Evolutionary conservation across 768 basidiomycete genomes (phyloP).

Genomic region (Tylopilus sp.): DNA sequence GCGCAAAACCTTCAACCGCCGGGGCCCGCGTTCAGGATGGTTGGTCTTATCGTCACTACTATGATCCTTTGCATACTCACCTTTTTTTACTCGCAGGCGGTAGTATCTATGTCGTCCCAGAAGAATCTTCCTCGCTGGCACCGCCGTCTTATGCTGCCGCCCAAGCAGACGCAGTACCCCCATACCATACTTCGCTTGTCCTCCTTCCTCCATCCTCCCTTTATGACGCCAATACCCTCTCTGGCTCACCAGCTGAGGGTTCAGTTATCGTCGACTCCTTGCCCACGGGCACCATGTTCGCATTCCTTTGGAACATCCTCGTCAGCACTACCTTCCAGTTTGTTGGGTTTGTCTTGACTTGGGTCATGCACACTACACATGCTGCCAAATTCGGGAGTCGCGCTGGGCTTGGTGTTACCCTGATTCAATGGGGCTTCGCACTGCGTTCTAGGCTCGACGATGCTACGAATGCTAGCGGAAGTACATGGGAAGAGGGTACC

Average conservation of each 20-base stretch:
- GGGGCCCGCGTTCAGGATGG: constrained; percentile 62
- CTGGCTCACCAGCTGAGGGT: constrained; percentile 40
- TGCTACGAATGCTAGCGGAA: constrained; percentile 29
- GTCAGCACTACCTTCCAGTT: constrained; percentile 98
- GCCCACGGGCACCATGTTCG: constrained; percentile 77
- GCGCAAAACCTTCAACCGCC: constrained; percentile 67
- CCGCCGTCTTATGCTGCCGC: constrained; percentile 93
- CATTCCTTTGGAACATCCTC: constrained; percentile 89
- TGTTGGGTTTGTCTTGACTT: constrained; percentile 89
- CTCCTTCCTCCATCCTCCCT: constrained; percentile 59
- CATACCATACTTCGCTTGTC: constrained; percentile 98
- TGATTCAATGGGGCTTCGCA: constrained; percentile 94
- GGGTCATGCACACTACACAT: constrained; percentile 90
- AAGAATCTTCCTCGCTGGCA: constrained; percentile 76
- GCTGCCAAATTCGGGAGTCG: constrained; percentile 90
- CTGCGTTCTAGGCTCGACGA: constrained; percentile 55
- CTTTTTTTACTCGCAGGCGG: constrained; percentile 48
- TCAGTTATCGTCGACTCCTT: constrained; percentile 90
- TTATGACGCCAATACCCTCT: constrained; percentile 42
- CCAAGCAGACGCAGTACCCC: constrained; percentile 92
- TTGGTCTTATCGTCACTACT: constrained; percentile 1
- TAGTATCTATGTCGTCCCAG: constrained; percentile 72
- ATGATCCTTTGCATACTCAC: neutral
- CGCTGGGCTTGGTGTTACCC: constrained; percentile 91
- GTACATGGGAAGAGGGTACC: constrained; percentile 27